Evolutionary conservation across 768 basidiomycete species (phyloP).

Genomic region (Amanita fuliginea): DNA sequence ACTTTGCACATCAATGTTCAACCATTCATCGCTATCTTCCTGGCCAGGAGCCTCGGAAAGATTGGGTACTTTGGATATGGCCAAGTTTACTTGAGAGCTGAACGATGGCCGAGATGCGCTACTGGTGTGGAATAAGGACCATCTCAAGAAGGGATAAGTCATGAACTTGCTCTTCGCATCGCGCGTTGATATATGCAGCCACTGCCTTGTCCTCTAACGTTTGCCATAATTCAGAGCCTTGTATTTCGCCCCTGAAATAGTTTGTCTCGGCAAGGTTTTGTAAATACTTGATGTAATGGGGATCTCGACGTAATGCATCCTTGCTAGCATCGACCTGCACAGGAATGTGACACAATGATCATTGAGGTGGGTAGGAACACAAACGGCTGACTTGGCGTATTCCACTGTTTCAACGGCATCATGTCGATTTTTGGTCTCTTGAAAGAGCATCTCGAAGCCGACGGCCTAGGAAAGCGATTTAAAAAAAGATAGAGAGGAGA

Average conservation of each 20-base stretch:
- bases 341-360: constrained; percentile 3
- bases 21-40: constrained; percentile 81
- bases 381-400: constrained; percentile 35
- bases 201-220: constrained; percentile 62
- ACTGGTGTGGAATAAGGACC: constrained; percentile 17
- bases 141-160: neutral
- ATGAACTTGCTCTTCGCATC: constrained; percentile 53
- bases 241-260: constrained; percentile 71
- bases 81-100: constrained; percentile 56
- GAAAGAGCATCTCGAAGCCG: constrained; percentile 95
- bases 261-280: constrained; percentile 48
- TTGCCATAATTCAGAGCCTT: constrained; percentile 74
- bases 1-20: constrained; percentile 65
- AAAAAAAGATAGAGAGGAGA: constrained; percentile 1
- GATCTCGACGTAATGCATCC: constrained; percentile 54
- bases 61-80: constrained; percentile 34
- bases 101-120: constrained; percentile 65
- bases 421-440: constrained; percentile 61
- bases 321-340: constrained; percentile 51
- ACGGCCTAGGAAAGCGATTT: constrained; percentile 48
- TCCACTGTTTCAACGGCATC: constrained; percentile 26
- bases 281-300: constrained; percentile 64
- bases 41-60: constrained; percentile 16
- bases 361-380: constrained; percentile 10
- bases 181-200: constrained; percentile 48